A percentile compares a stretch with the other conserved stretches of the same genome.
These are phyloP conservation scores for Monilinia laxa DNA, from an alignment of 2,329 filamentous ascomycete genomes.

Conservation along the genomic window DNA sequence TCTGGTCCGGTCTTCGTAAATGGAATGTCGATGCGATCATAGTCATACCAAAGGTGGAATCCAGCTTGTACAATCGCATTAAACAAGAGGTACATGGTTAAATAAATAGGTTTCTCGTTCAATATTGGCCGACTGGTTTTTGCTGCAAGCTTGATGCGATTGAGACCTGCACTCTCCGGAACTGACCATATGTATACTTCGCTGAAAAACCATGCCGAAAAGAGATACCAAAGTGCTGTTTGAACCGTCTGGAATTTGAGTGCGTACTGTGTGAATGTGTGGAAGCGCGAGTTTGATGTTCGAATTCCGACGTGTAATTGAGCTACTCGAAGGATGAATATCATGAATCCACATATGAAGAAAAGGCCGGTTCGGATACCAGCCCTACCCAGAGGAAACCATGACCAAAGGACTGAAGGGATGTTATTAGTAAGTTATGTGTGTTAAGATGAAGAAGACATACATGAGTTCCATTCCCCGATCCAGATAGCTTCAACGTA, in stretches of 20 bases:
- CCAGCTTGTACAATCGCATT: slow-evolving; percentile 69
- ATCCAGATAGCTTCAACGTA: slow-evolving; percentile 72
- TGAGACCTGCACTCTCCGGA: slow-evolving; percentile 59
- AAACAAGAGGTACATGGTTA: slow-evolving; percentile 67
- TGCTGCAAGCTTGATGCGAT: slow-evolving; percentile 69
- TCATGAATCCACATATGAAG: slow-evolving; percentile 70
- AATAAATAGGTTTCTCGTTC: slow-evolving; percentile 83
- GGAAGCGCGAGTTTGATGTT: slow-evolving; percentile 66
- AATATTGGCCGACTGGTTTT: slow-evolving; percentile 70
- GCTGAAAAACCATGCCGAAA: slow-evolving; percentile 77
- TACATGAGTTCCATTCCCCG: slow-evolving; percentile 64
- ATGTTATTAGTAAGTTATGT: slow-evolving; percentile 12
- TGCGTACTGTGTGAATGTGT: slow-evolving; percentile 60
- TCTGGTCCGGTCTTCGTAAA: slow-evolving; percentile 41
- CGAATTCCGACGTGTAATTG: slow-evolving; percentile 74
- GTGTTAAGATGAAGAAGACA: slow-evolving; percentile 20
- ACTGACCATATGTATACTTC: slow-evolving; percentile 77
- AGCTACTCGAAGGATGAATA: slow-evolving; percentile 83
- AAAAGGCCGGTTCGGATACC: slow-evolving; percentile 74
- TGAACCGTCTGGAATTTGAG: slow-evolving; percentile 59
- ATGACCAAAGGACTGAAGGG: slow-evolving; percentile 73
- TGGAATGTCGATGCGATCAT: slow-evolving; percentile 57
- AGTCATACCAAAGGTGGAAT: slow-evolving; percentile 69
- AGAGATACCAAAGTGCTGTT: slow-evolving; percentile 71
- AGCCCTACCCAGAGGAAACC: slow-evolving; percentile 76